phyloP scores from a whole-genome alignment of 768 basidiomycete genomes.

The Xerocomellus intermedius region DNA sequence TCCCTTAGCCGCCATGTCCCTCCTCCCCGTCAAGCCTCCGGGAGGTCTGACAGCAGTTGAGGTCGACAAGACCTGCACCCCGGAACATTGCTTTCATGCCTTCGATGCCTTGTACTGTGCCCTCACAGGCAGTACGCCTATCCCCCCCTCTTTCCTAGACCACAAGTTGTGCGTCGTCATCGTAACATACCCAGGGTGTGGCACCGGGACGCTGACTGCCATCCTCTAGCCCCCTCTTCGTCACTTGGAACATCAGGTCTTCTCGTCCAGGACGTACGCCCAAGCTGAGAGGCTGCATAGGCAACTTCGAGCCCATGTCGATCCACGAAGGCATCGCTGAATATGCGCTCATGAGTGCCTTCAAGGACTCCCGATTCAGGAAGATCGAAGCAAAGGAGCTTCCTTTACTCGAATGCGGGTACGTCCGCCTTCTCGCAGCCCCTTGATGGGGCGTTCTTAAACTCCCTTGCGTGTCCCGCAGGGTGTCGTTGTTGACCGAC shows the following conservation, averaged over 20 bases:
- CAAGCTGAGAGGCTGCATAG: conserved; percentile 89
- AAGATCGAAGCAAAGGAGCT: conserved; percentile 78
- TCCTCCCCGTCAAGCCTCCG: conserved; percentile 51
- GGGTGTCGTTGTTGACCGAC: conserved; percentile 90
- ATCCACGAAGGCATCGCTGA: conserved; percentile 78
- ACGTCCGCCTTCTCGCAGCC: conserved; percentile 32
- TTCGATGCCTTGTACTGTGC: conserved; percentile 80
- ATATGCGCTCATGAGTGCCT: conserved; percentile 90
- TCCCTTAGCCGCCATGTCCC: conserved; percentile 47
- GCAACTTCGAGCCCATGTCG: conserved; percentile 79
- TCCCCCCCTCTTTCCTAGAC: conserved; percentile 63
- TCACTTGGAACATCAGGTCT: conserved; percentile 88
- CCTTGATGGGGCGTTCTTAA: neutral
- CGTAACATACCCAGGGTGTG: neutral
- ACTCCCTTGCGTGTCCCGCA: conserved; percentile 29
- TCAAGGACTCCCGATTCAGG: conserved; percentile 83
- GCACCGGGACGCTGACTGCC: conserved; percentile 4
- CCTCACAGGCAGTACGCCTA: conserved; percentile 52
- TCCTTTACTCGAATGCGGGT: conserved; percentile 83
- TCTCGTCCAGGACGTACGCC: conserved; percentile 57
- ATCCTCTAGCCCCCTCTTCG: conserved; percentile 69
- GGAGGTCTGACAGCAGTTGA: conserved; percentile 39
- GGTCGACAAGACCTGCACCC: conserved; percentile 52
- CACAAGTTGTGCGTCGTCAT: conserved; percentile 72
- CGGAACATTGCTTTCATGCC: conserved; percentile 77